These are phyloP conservation scores for Candida silvatica DNA, from an alignment of 805 yeast genomes.

Conservation along the genomic window DNA sequence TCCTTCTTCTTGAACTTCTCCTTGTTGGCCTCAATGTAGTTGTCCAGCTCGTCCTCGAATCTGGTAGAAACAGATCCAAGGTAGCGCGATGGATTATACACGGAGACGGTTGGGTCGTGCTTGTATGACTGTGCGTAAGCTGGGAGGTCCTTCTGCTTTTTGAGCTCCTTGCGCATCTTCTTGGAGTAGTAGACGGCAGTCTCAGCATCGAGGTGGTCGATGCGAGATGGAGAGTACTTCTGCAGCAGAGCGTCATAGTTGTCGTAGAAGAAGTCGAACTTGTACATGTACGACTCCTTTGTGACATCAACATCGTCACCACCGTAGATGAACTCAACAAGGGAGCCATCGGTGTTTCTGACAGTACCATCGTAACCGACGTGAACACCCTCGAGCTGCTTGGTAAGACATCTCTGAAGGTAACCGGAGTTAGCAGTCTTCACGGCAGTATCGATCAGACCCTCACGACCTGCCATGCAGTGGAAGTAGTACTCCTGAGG, in stretches of 20 bases:
- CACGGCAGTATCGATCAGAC: slow-evolving; percentile 98
- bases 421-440: slow-evolving; percentile 98
- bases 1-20: slow-evolving; percentile 45
- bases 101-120: slow-evolving; percentile 83
- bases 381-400: slow-evolving; percentile 96
- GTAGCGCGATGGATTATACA: slow-evolving; percentile 81
- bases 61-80: slow-evolving; percentile 90
- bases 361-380: slow-evolving; percentile 91
- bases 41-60: slow-evolving; percentile 75
- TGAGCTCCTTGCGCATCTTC: slow-evolving; percentile 66
- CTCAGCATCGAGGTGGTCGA: slow-evolving; percentile 75
- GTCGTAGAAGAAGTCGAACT: slow-evolving; percentile 87
- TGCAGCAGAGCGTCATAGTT: slow-evolving; percentile 80
- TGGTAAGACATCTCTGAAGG: slow-evolving; percentile 95
- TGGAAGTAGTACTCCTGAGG: slow-evolving; percentile 99
- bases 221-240: slow-evolving; percentile 78
- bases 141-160: slow-evolving; percentile 53
- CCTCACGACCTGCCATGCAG: slow-evolving; percentile 99
- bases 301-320: slow-evolving; percentile 95
- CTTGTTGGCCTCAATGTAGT: slow-evolving; percentile 49
- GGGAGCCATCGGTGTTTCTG: slow-evolving; percentile 89
- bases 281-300: slow-evolving; percentile 87
- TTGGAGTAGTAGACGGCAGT: slow-evolving; percentile 74
- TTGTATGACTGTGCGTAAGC: slow-evolving; percentile 55
- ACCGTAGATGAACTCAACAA: slow-evolving; percentile 93